phyloP scores from a whole-genome alignment of 768 basidiomycete genomes.

The Pluteus cervinus region DNA sequence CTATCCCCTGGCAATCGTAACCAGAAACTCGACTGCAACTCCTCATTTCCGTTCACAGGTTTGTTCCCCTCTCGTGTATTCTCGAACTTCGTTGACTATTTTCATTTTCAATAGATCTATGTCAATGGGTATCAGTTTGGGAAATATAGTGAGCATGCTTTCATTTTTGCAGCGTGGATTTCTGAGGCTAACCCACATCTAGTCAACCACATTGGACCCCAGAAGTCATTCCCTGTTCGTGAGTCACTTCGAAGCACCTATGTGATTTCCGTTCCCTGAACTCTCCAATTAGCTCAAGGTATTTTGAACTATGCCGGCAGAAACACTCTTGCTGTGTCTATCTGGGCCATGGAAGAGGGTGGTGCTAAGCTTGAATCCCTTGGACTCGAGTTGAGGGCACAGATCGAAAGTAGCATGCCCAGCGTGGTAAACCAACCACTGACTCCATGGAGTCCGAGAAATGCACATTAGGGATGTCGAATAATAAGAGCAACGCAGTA shows the following conservation, averaged over 20 bases:
- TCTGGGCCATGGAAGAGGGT: slow-evolving; percentile 35
- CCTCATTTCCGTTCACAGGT: slow-evolving; percentile 39
- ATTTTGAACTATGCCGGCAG: slow-evolving; percentile 41
- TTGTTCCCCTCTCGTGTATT: background rate
- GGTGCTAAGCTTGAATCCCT: slow-evolving; percentile 38
- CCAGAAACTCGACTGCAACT: slow-evolving; percentile 38
- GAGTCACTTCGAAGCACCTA: slow-evolving; percentile 14
- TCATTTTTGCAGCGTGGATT: background rate
- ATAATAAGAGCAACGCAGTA: too few species aligned
- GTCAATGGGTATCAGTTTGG: slow-evolving; percentile 42
- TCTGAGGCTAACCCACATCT: background rate
- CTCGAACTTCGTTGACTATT: background rate
- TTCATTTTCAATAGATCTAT: slow-evolving; percentile 22
- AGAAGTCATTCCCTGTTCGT: slow-evolving; percentile 36
- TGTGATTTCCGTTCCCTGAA: background rate
- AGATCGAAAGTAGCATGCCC: slow-evolving; percentile 30
- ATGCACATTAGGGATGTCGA: too few species aligned
- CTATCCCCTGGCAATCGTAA: slow-evolving; percentile 39
- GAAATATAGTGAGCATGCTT: slow-evolving; percentile 29
- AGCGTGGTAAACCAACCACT: slow-evolving; percentile 27
- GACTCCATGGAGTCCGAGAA: slow-evolving; percentile 21
- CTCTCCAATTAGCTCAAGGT: slow-evolving; percentile 32
- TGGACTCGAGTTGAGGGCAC: slow-evolving; percentile 28
- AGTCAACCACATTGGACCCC: slow-evolving; percentile 40
- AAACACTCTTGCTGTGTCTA: slow-evolving; percentile 42